These are phyloP conservation scores for Russula vinacea DNA, from an alignment of 768 basidiomycete species.

Conservation along the genomic window DNA sequence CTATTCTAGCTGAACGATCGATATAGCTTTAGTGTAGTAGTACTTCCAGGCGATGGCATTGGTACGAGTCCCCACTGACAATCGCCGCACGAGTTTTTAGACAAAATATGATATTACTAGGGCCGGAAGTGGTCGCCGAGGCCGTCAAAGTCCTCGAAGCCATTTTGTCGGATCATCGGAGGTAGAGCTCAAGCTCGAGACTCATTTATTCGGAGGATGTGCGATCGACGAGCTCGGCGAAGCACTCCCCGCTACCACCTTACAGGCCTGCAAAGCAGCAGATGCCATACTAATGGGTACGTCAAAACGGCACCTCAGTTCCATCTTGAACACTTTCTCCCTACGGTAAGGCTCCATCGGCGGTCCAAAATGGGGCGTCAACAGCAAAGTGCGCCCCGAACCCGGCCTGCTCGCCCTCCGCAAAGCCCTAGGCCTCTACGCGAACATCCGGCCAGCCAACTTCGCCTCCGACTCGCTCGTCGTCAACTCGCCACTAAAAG, in stretches of 20 bases:
- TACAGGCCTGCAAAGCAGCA: constrained; percentile 86
- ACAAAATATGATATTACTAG: constrained; percentile 40
- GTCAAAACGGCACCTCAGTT: constrained; percentile 24
- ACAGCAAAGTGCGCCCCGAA: constrained; percentile 86
- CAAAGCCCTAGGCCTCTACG: constrained; percentile 92
- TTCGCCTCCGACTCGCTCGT: constrained; percentile 91
- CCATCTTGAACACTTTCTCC: background rate
- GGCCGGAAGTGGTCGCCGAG: constrained; percentile 86
- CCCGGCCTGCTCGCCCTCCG: constrained; percentile 83
- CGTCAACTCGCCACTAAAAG: constrained; percentile 82
- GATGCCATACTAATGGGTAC: constrained; percentile 95
- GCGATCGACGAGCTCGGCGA: constrained; percentile 89
- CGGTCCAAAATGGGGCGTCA: constrained; percentile 98
- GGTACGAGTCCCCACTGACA: constrained; percentile 46
- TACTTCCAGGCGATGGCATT: constrained; percentile 96
- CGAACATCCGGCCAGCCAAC: constrained; percentile 95
- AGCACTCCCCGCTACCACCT: constrained; percentile 78
- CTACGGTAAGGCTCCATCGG: constrained; percentile 77
- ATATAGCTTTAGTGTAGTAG: constrained; percentile 76
- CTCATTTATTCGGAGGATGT: constrained; percentile 83
- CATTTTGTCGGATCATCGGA: constrained; percentile 57
- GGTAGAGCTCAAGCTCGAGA: constrained; percentile 69
- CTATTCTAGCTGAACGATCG: constrained; percentile 16
- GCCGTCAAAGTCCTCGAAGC: constrained; percentile 79
- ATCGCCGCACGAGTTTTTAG: background rate